These are phyloP conservation scores for Melampsora larici-populina DNA, from an alignment of 1,284 basidiomycete genomes.

Conservation along the genomic window DNA sequence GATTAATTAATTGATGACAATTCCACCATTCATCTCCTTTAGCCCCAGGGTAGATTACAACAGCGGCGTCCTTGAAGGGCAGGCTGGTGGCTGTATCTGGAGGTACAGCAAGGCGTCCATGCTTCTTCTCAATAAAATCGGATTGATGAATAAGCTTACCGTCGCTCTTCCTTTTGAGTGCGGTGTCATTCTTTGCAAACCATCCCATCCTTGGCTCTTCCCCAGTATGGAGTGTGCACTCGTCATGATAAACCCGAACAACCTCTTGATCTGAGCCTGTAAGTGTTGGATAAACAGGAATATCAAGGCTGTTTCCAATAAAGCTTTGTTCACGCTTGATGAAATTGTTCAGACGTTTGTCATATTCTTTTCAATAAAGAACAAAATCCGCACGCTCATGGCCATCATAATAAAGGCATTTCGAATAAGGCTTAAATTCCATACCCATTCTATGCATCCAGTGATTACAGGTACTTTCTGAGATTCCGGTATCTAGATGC, in stretches of 20 bases:
- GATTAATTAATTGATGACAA: constrained; percentile 3
- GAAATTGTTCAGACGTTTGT: neutral
- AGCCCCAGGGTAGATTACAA: constrained; percentile 18
- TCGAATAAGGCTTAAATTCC: constrained; percentile 4
- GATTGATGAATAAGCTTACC: neutral
- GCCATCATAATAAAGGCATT: constrained; percentile 31
- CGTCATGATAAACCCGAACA: constrained; percentile 8
- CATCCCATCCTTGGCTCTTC: neutral
- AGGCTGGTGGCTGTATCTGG: neutral
- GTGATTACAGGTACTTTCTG: neutral
- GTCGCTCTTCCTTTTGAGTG: neutral
- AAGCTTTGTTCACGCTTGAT: neutral
- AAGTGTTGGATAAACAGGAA: neutral
- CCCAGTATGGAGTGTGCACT: neutral
- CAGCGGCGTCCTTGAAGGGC: constrained; percentile 1
- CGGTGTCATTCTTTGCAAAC: neutral
- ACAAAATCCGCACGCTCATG: constrained; percentile 17
- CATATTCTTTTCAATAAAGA: neutral
- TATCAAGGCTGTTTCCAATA: neutral
- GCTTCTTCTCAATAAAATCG: constrained; percentile 7
- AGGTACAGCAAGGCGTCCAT: neutral
- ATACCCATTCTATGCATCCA: constrained; percentile 33
- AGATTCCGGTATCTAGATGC: neutral
- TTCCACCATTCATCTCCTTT: constrained; percentile 18
- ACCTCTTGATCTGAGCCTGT: neutral